Percentiles rank a stretch among this genome's conserved stretches.
These are phyloP conservation scores for Pinus tabuliformis DNA, from an alignment of 75 land plant genomes.

Conservation along the genomic window DNA sequence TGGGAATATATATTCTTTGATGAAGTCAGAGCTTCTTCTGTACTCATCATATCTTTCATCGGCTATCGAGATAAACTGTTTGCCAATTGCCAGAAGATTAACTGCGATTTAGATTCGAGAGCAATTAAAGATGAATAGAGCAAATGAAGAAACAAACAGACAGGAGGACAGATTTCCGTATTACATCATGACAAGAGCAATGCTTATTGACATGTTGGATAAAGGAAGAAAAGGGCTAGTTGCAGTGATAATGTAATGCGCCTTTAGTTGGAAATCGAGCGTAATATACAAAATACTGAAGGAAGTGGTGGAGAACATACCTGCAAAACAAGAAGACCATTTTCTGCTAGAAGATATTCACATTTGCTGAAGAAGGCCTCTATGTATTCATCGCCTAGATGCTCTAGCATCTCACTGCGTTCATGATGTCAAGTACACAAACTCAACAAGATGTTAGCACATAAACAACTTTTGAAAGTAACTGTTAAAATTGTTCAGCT, in stretches of 20 bases:
- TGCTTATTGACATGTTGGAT: not conserved
- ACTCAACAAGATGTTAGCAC: not conserved
- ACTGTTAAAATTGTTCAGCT: not conserved
- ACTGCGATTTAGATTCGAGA: not conserved
- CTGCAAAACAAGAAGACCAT: constrained; percentile 88
- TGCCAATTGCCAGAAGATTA: not conserved
- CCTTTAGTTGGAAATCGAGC: too few species aligned
- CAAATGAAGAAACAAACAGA: too few species aligned
- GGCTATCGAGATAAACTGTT: constrained; percentile 78
- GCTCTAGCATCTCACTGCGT: constrained; percentile 92
- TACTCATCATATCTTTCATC: constrained; percentile 81
- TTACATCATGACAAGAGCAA: not conserved
- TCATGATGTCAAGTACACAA: not conserved
- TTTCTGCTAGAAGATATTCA: constrained; percentile 68
- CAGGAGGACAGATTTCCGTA: too few species aligned
- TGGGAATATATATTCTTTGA: constrained; percentile 93
- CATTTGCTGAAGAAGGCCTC: constrained; percentile 75
- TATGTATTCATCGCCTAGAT: constrained; percentile 85
- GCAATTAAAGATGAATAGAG: too few species aligned
- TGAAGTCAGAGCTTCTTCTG: constrained; percentile 81
- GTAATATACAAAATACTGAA: not conserved
- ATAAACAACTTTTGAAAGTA: not conserved
- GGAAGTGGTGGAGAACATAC: constrained; percentile 21
- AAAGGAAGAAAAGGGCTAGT: not conserved
- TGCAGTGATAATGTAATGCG: too few species aligned